Percentiles rank a stretch among this genome's conserved stretches.
Evolutionary conservation across 1,284 basidiomycete genomes (phyloP).

Genomic region (Microbotryomycetes sp.): DNA sequence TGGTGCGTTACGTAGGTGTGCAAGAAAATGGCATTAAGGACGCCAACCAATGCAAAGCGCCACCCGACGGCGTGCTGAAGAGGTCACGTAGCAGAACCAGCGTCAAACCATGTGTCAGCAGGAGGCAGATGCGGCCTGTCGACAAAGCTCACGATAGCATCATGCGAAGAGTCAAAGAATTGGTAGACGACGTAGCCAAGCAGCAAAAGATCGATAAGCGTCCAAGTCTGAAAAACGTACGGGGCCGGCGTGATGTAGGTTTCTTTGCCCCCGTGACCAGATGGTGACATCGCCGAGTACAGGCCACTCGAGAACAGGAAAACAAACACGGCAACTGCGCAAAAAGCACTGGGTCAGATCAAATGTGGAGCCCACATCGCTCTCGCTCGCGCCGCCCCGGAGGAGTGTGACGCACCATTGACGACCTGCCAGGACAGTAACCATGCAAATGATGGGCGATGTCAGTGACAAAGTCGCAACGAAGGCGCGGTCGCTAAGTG

Average conservation of each 20-base stretch:
- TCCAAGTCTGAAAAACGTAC: constrained; percentile 9
- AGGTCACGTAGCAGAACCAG: constrained; percentile 34
- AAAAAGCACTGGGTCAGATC: neutral
- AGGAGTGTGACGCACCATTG: constrained; percentile 4
- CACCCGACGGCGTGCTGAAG: constrained; percentile 42
- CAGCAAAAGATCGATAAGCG: constrained; percentile 39
- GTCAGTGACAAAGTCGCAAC: neutral
- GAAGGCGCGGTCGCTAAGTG: neutral
- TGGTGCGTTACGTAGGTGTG: constrained; percentile 18
- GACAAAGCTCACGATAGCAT: constrained; percentile 6
- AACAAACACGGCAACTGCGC: constrained; percentile 5
- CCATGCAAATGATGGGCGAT: neutral
- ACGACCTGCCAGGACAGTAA: neutral
- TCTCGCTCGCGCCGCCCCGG: no score
- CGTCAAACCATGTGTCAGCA: no score
- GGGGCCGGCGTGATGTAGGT: constrained; percentile 31
- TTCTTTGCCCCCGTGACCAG: constrained; percentile 10
- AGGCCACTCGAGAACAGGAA: constrained; percentile 33
- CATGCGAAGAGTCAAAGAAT: constrained; percentile 32
- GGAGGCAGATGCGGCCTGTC: constrained; percentile 4
- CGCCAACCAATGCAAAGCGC: constrained; percentile 40
- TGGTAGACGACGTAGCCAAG: constrained; percentile 40
- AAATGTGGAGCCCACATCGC: neutral
- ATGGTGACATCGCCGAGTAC: constrained; percentile 17
- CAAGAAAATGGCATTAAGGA: constrained; percentile 37